Conservation (phyloP, 768 basidiomycete genomes). For the Imleria badia region DNA sequence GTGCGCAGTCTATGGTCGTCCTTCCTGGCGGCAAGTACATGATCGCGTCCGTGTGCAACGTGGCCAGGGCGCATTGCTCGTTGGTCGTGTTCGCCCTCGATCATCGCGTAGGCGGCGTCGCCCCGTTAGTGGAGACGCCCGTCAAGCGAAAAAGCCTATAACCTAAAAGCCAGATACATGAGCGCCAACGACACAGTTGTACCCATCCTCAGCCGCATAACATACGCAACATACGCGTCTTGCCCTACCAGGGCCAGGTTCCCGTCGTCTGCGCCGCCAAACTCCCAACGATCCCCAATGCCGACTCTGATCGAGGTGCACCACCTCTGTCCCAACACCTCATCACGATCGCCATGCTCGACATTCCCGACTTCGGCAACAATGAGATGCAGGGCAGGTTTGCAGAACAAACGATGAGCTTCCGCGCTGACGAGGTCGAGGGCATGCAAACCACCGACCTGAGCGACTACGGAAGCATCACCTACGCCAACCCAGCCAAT, state of each 20-base stretch:
- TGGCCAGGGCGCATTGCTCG: no score
- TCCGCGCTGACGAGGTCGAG: constrained; percentile 33
- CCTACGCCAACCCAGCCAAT: constrained; percentile 13
- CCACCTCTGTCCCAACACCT: constrained; percentile 26
- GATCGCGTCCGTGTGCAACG: no score
- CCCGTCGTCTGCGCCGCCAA: constrained; percentile 48
- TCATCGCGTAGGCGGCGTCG: no score
- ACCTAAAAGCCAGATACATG: no score
- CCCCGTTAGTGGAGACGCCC: no score
- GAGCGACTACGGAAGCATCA: constrained; percentile 19
- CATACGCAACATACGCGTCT: no score
- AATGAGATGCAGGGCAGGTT: constrained; percentile 26
- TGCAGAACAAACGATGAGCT: constrained; percentile 28
- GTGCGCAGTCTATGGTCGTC: no score
- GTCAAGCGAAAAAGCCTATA: no score
- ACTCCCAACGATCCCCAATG: constrained; percentile 7
- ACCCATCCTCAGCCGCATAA: no score
- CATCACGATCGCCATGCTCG: constrained; percentile 32
- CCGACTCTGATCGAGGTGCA: constrained; percentile 2
- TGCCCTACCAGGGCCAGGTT: constrained; percentile 52
- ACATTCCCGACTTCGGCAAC: constrained; percentile 31
- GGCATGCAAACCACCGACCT: constrained; percentile 36
- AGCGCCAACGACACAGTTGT: no score
- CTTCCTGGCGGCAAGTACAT: no score
- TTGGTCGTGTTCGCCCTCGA: no score